phyloP scores from a whole-genome alignment of 192 early-diverging fungal genomes.

The Powellomyces hirtus region DNA sequence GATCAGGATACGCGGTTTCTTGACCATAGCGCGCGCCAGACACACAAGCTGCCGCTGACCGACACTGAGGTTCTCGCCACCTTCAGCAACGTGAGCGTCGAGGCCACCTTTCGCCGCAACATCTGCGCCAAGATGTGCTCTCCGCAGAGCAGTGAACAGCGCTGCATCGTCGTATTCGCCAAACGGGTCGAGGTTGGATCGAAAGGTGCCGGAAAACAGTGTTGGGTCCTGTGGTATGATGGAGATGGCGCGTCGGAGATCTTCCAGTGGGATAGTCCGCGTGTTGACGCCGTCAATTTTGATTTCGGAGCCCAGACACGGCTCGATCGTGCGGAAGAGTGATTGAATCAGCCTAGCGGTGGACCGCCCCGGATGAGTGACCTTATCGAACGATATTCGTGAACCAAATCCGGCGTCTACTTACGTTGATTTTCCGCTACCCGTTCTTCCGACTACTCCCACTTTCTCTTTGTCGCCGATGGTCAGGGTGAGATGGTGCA shows the following conservation, averaged over 20 bases:
- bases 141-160: conserved; percentile 43
- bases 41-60: conserved; percentile 68
- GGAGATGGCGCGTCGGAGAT: conserved; percentile 31
- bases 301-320: conserved; percentile 52
- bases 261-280: conserved; percentile 32
- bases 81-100: conserved; percentile 65
- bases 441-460: conserved; percentile 55
- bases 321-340: conserved; percentile 44
- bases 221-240: conserved; percentile 57
- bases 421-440: conserved; percentile 45
- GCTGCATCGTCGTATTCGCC: conserved; percentile 37
- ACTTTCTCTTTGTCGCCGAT: conserved; percentile 44
- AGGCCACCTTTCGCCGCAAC: conserved; percentile 52
- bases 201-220: conserved; percentile 49
- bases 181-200: conserved; percentile 69
- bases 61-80: conserved; percentile 83
- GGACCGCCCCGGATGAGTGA: neutral
- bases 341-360: conserved; percentile 34
- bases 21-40: conserved; percentile 53
- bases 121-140: conserved; percentile 34
- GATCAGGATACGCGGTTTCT: conserved; percentile 46
- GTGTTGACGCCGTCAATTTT: conserved; percentile 70
- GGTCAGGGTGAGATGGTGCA: conserved; percentile 40
- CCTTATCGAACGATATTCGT: neutral
- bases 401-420: conserved; percentile 37